These are phyloP conservation scores for Phyllosticta capitalensis DNA, from an alignment of 2,329 filamentous ascomycete species.

Conservation along the genomic window DNA sequence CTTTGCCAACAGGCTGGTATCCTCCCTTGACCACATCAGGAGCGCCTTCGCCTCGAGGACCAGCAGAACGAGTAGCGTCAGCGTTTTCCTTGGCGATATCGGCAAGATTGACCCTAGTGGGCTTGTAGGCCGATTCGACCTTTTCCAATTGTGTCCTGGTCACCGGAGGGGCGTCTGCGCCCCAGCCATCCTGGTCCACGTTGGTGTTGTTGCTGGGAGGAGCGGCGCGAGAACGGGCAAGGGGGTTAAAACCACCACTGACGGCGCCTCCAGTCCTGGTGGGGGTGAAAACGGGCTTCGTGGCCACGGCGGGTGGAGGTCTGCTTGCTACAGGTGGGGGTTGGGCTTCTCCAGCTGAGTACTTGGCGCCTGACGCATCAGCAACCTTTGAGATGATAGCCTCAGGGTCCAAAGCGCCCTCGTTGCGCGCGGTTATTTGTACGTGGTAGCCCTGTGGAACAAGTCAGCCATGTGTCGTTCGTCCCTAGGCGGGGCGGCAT, in stretches of 20 bases:
- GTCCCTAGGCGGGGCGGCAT: constrained; percentile 18
- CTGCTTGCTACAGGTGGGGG: constrained; percentile 42
- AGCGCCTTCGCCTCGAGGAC: constrained; percentile 27
- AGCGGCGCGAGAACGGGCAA: constrained; percentile 52
- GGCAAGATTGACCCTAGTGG: constrained; percentile 88
- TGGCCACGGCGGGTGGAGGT: constrained; percentile 63
- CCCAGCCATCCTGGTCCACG: constrained; percentile 85
- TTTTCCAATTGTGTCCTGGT: constrained; percentile 83
- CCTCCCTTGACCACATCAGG: constrained; percentile 68
- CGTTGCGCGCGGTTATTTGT: constrained; percentile 89
- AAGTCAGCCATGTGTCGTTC: background rate
- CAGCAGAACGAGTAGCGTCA: constrained; percentile 53
- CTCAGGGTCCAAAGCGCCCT: constrained; percentile 78
- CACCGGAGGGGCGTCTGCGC: constrained; percentile 82
- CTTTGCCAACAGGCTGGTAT: constrained; percentile 91
- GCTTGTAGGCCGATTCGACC: constrained; percentile 85
- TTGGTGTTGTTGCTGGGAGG: constrained; percentile 39
- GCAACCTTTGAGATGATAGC: constrained; percentile 86
- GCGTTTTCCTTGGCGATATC: constrained; percentile 67
- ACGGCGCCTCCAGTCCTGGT: constrained; percentile 46
- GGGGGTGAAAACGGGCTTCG: constrained; percentile 87
- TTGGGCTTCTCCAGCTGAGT: constrained; percentile 58
- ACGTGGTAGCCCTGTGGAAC: constrained; percentile 75
- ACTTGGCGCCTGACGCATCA: constrained; percentile 91
- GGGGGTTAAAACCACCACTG: constrained; percentile 53